Conservation (phyloP, 768 basidiomycete genomes). For the Leccinum longicurvipes region DNA sequence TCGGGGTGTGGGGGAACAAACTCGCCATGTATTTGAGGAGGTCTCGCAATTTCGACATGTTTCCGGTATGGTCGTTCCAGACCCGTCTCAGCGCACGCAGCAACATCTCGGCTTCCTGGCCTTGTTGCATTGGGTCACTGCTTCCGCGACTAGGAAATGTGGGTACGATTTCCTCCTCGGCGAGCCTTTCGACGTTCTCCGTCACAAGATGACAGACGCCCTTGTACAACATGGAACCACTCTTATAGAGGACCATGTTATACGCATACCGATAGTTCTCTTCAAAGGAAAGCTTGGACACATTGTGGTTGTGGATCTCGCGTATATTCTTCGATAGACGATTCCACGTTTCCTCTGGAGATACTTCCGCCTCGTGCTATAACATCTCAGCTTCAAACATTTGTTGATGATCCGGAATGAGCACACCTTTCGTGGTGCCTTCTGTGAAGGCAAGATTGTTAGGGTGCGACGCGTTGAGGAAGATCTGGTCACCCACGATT, state of each 20-base stretch:
- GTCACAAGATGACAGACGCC: conserved; percentile 77
- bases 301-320: conserved; percentile 94
- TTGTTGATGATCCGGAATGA: background rate
- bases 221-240: conserved; percentile 82
- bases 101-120: conserved; percentile 80
- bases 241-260: conserved; percentile 87
- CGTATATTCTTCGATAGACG: conserved; percentile 80
- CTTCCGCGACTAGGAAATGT: conserved; percentile 73
- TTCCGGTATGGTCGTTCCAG: conserved; percentile 92
- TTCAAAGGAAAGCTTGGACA: conserved; percentile 83
- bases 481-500: conserved; percentile 37
- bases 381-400: conserved; percentile 2
- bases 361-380: conserved; percentile 71
- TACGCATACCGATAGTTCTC: conserved; percentile 94
- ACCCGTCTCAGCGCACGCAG: conserved; percentile 79
- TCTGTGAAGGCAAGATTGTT: conserved; percentile 30
- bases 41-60: conserved; percentile 84
- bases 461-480: conserved; percentile 17
- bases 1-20: conserved; percentile 15
- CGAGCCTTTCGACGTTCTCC: conserved; percentile 80
- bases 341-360: conserved; percentile 82
- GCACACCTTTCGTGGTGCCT: conserved; percentile 46
- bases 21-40: conserved; percentile 94
- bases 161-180: conserved; percentile 71
- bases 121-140: conserved; percentile 68